Conservation (phyloP, 495 filamentous ascomycete species). For the Penicillium simplicissimum region DNA sequence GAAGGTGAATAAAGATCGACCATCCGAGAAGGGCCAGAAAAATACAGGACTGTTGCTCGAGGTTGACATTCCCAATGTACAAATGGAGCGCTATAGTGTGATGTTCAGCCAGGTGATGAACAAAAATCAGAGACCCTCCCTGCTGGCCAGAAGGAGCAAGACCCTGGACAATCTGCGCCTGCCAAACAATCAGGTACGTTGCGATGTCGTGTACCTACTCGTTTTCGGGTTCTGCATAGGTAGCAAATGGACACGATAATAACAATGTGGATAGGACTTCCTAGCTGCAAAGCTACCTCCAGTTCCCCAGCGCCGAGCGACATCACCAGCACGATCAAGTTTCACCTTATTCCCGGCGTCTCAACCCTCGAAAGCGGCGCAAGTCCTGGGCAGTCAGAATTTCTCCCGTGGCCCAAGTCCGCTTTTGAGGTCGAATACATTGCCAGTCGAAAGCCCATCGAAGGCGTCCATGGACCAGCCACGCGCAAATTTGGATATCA, state of each 20-base stretch:
- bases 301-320: slow-evolving; percentile 49
- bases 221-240: not conserved
- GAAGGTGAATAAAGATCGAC: slow-evolving; percentile 16
- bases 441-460: slow-evolving; percentile 43
- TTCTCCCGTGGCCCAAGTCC: slow-evolving; percentile 44
- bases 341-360: slow-evolving; percentile 66
- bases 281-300: slow-evolving; percentile 21
- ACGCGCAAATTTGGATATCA: slow-evolving; percentile 12
- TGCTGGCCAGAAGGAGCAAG: slow-evolving; percentile 68
- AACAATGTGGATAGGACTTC: slow-evolving; percentile 18
- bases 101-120: slow-evolving; percentile 85
- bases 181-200: slow-evolving; percentile 41
- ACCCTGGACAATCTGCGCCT: slow-evolving; percentile 62
- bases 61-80: slow-evolving; percentile 76
- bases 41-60: slow-evolving; percentile 49
- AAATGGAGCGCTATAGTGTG: slow-evolving; percentile 88
- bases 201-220: not conserved
- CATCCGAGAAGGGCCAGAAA: slow-evolving; percentile 1
- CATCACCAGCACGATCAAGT: slow-evolving; percentile 58
- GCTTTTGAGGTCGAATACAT: slow-evolving; percentile 60
- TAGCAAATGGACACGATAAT: not conserved
- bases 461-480: slow-evolving; percentile 7
- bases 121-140: slow-evolving; percentile 41
- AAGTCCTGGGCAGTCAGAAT: slow-evolving; percentile 36
- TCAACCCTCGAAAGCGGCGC: slow-evolving; percentile 41